phyloP scores from a whole-genome alignment of 148 eudicot species.

The Vaccinium myrtillus region DNA sequence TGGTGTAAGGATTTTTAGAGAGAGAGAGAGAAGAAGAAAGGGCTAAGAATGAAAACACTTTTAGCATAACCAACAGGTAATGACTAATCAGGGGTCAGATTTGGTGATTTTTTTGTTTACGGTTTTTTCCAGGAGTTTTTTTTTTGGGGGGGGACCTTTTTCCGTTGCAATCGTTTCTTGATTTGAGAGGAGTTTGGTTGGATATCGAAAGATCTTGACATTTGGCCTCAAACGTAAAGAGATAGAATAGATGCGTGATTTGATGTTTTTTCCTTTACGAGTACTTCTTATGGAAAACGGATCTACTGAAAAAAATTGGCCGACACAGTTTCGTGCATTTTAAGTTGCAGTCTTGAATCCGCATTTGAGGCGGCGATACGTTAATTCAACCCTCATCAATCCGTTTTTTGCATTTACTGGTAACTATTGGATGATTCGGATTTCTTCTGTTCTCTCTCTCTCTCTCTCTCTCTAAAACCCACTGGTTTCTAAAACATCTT shows the following conservation, averaged over 20 bases:
- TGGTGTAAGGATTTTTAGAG: constrained; percentile 9
- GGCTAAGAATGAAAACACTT: background rate
- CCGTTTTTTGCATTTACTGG: background rate
- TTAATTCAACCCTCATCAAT: background rate
- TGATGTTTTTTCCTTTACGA: background rate
- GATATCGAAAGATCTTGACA: constrained; percentile 18
- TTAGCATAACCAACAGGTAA: background rate
- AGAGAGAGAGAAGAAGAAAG: background rate
- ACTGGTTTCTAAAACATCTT: no score
- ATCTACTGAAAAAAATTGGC: background rate
- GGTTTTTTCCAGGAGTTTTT: background rate
- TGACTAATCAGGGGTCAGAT: constrained; percentile 15
- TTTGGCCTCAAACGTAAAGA: background rate
- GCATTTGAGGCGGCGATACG: background rate
- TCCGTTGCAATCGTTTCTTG: background rate
- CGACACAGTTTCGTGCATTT: constrained; percentile 20
- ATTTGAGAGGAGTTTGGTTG: constrained; percentile 11
- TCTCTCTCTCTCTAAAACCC: background rate
- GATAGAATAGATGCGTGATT: constrained; percentile 12
- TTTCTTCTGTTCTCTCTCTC: background rate
- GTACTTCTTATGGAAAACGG: background rate
- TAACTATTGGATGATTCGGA: background rate
- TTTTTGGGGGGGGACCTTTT: no score
- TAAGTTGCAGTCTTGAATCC: constrained; percentile 12
- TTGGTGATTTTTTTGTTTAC: background rate